A percentile compares a stretch with the other conserved stretches of the same genome.
Evolutionary conservation across 176 grass and related monocot genomes (phyloP).

Genomic region (Eleusine indica): DNA sequence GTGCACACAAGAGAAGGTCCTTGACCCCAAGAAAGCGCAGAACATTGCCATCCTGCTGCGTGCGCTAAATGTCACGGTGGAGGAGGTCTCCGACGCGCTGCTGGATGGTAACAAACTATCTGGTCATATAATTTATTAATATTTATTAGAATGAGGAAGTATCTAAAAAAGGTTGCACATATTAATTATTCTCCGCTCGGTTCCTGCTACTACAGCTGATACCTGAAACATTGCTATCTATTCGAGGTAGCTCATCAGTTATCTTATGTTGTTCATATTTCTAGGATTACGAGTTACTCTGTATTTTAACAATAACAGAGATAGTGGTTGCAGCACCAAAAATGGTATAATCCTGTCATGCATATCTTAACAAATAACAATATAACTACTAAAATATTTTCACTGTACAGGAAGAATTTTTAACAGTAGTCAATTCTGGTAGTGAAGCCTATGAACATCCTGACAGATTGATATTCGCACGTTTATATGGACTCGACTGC

Average conservation of each 20-base stretch:
- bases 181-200: not conserved
- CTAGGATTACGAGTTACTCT: not conserved
- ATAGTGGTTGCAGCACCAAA: no score
- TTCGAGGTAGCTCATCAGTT: not conserved
- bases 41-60: conserved; percentile 96
- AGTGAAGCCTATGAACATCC: not conserved
- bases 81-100: conserved; percentile 78
- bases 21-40: conserved; percentile 91
- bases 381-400: conserved; percentile 9
- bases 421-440: not conserved
- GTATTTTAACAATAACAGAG: no score
- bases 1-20: conserved; percentile 71
- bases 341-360: not conserved
- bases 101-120: conserved; percentile 58
- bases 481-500: not conserved
- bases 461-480: not conserved
- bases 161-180: not conserved
- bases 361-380: not conserved
- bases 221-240: not conserved
- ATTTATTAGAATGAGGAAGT: not conserved
- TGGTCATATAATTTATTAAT: not conserved
- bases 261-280: not conserved
- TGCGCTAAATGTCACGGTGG: conserved; percentile 83
- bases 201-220: not conserved
- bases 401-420: no score